A percentile compares a stretch with the other conserved stretches of the same genome.
Conservation (phyloP, 2,329 filamentous ascomycete genomes). For the Monilinia polystroma region DNA sequence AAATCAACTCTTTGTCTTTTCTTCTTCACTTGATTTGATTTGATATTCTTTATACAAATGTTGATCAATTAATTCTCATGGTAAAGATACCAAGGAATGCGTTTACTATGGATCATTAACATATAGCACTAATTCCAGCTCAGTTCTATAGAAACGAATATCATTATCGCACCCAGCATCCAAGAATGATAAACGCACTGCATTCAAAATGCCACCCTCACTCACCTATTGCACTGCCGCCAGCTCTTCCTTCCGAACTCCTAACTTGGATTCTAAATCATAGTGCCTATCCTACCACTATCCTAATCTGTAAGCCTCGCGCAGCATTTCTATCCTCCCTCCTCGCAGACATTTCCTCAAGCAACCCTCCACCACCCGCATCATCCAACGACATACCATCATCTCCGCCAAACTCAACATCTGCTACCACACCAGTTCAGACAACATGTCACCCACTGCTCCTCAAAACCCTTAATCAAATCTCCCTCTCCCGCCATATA, state of each 20-base stretch:
- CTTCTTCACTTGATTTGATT: background rate
- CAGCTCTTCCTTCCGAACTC: constrained; percentile 58
- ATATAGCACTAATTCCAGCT: constrained; percentile 32
- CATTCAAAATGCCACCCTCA: constrained; percentile 27
- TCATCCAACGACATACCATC: constrained; percentile 15
- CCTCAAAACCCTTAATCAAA: constrained; percentile 64
- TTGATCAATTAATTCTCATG: background rate
- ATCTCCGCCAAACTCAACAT: background rate
- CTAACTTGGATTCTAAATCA: constrained; percentile 62
- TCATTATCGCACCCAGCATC: background rate
- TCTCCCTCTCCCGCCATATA: constrained; percentile 67
- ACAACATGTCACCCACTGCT: constrained; percentile 48
- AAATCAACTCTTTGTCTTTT: background rate
- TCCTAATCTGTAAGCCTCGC: constrained; percentile 69
- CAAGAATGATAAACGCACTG: constrained; percentile 6
- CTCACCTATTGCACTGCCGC: constrained; percentile 50
- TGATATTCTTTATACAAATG: background rate
- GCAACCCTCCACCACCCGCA: constrained; percentile 21
- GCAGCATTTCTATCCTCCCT: constrained; percentile 64
- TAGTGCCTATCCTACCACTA: constrained; percentile 57
- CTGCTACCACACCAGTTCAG: background rate
- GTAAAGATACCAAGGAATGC: background rate
- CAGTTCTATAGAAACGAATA: background rate
- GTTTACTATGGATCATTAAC: constrained; percentile 29
- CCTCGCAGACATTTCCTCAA: constrained; percentile 45